Base-by-base conservation (phyloP, 495 filamentous ascomycete species). In the Jackrogersella multiformis region DNA sequence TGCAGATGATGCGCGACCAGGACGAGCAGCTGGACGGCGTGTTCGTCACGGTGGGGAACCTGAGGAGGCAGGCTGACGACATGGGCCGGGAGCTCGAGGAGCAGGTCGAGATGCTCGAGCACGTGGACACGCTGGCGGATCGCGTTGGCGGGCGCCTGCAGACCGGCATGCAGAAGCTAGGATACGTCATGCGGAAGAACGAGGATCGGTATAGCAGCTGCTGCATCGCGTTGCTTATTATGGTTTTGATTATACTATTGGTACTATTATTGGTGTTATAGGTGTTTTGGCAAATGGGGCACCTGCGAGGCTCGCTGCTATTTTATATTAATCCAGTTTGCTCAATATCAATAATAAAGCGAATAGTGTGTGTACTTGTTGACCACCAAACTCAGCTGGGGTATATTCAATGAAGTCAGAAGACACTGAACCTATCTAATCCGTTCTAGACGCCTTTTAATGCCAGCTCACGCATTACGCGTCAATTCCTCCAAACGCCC, bases 51-150 rank as follows among this genome's bases (percentile, higher is more conserved):
- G 95, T 99, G 34, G 94, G 92, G 0, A 97, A 92, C 72, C 73
- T 99, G 71, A 80, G 93, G 52, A 82, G 90, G 75, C 94, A 97
- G 82, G 96, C 96, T 13, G 87, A 95, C 78, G 89, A 90, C 65
- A 98, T 99, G 94, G 94, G 94, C 6, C 80, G 94, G 55, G 95
- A 99, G 78, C 80, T 99, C 46, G 96, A 97, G 76, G 94, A 97
- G 76, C 95, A 99, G 83, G 84, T 80, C 18, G 89, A 91, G 73
- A 86, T 86, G 82, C 81, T 99, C 48, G 88, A 92, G 56, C 87
- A 89, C 55, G 89, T 93, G 51, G 93, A 97, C 80, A 84, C 80
- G 4, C 73, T 97, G 61, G 90, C 90, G 8, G 94, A 97, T 74
- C 84, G 93, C 28, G 93, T 98, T 0, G 92, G 92, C 8, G 91